A percentile compares a stretch with the other conserved stretches of the same genome.
phyloP scores from a whole-genome alignment of 345 rosid genomes.

The Garcia nutans region DNA sequence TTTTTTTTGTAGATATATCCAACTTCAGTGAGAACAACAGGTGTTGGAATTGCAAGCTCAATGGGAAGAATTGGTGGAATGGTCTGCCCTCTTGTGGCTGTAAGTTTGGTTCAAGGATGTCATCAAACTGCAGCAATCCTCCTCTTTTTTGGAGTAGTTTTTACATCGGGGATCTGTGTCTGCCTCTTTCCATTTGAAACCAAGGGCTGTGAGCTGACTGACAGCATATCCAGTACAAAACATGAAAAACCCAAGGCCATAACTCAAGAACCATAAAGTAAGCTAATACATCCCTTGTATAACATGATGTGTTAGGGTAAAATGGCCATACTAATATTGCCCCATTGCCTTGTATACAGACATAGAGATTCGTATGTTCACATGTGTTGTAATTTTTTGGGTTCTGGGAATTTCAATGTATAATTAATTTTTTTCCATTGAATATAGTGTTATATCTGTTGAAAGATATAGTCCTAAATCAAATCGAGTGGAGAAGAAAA shows the following conservation, averaged over 20 bases:
- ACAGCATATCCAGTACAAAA: slow-evolving; percentile 34
- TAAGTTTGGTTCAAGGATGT: slow-evolving; percentile 76
- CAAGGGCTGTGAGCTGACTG: slow-evolving; percentile 65
- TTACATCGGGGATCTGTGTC: slow-evolving; percentile 65
- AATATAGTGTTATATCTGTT: neutral
- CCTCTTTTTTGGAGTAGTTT: slow-evolving; percentile 57
- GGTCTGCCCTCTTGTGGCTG: slow-evolving; percentile 84
- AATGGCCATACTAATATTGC: neutral
- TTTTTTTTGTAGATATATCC: slow-evolving; percentile 63
- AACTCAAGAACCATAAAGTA: neutral
- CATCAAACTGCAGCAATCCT: slow-evolving; percentile 65
- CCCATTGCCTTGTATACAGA: neutral
- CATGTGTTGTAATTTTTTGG: too few relatives aligned
- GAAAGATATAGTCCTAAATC: too few relatives aligned
- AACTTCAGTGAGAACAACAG: slow-evolving; percentile 84
- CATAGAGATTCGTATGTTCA: neutral
- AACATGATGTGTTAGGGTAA: neutral
- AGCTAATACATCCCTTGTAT: too few relatives aligned
- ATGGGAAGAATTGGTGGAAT: slow-evolving; percentile 94
- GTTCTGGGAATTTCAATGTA: neutral
- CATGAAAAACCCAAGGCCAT: slow-evolving; percentile 1
- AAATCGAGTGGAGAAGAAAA: too few relatives aligned
- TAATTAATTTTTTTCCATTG: neutral
- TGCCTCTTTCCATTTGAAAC: slow-evolving; percentile 78
- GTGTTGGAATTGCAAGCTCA: slow-evolving; percentile 81